A percentile compares a stretch with the other conserved stretches of the same genome.
Evolutionary conservation across 495 filamentous ascomycete species (phyloP).

Genomic region (Lepraria neglecta): DNA sequence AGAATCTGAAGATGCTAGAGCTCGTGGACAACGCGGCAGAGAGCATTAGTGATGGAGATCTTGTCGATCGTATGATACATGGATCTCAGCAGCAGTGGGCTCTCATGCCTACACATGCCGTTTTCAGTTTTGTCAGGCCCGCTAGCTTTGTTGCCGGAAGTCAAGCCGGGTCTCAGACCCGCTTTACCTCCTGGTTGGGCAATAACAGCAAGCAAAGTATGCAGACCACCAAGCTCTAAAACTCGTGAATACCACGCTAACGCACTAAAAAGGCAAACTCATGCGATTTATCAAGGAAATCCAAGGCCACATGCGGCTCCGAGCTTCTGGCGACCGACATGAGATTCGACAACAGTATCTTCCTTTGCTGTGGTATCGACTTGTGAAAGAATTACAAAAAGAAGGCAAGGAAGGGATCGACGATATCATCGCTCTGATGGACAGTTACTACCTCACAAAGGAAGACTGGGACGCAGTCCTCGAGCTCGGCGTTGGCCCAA

Average conservation of each 20-base stretch:
- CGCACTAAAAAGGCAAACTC: constrained; percentile 56
- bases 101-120: constrained; percentile 94
- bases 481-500: constrained; percentile 83
- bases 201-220: constrained; percentile 83
- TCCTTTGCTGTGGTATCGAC: constrained; percentile 75
- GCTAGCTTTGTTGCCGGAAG: constrained; percentile 84
- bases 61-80: constrained; percentile 97
- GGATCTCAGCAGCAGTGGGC: constrained; percentile 97
- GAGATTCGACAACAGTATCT: constrained; percentile 94
- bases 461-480: constrained; percentile 91
- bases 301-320: constrained; percentile 92
- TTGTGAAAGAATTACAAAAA: constrained; percentile 62
- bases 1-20: constrained; percentile 73
- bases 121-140: constrained; percentile 89
- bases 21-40: constrained; percentile 79
- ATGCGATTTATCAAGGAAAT: constrained; percentile 85
- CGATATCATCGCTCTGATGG: constrained; percentile 84
- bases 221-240: neutral
- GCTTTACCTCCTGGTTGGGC: constrained; percentile 86
- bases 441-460: constrained; percentile 91
- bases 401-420: constrained; percentile 70
- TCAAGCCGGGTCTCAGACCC: constrained; percentile 49
- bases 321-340: constrained; percentile 82
- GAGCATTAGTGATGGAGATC: constrained; percentile 94
- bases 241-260: constrained; percentile 21